Percentiles rank a stretch among this genome's conserved stretches.
phyloP scores from a whole-genome alignment of 2,329 filamentous ascomycete genomes.

The Mycogone perniciosa region DNA sequence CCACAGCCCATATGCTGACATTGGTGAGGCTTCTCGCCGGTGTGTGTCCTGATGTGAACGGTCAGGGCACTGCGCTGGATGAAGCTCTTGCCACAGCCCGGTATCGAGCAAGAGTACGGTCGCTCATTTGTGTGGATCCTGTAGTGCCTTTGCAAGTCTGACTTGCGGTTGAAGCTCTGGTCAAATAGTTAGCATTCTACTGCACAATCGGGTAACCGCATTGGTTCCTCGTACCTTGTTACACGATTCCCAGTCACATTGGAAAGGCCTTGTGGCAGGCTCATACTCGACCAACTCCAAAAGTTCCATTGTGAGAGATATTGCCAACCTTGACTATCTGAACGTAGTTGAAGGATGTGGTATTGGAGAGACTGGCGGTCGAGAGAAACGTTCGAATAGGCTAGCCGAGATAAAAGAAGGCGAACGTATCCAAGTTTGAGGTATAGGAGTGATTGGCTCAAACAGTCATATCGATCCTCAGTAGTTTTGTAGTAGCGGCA shows the following conservation, averaged over 20 bases:
- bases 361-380: background rate
- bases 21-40: slow-evolving; percentile 64
- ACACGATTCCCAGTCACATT: slow-evolving; percentile 58
- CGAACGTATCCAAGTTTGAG: too few relatives aligned
- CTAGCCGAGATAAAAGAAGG: background rate
- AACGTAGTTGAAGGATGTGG: background rate
- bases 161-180: slow-evolving; percentile 67
- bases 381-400: background rate
- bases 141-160: slow-evolving; percentile 63
- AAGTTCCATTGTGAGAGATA: slow-evolving; percentile 46
- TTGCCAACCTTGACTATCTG: background rate
- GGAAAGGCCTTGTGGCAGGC: slow-evolving; percentile 54
- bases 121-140: slow-evolving; percentile 67
- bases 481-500: too few relatives aligned
- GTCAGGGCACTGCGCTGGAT: slow-evolving; percentile 65
- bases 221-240: slow-evolving; percentile 44
- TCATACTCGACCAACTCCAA: slow-evolving; percentile 60
- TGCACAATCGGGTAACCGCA: background rate
- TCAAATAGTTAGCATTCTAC: too few relatives aligned
- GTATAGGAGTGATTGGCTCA: too few relatives aligned
- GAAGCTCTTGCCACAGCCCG: slow-evolving; percentile 62
- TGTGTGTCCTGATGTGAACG: slow-evolving; percentile 65
- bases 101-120: slow-evolving; percentile 55
- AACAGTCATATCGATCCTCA: too few relatives aligned
- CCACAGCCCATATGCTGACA: slow-evolving; percentile 60